Evolutionary conservation across 441 rosid species (phyloP).

Genomic region (Hura crepitans): DNA sequence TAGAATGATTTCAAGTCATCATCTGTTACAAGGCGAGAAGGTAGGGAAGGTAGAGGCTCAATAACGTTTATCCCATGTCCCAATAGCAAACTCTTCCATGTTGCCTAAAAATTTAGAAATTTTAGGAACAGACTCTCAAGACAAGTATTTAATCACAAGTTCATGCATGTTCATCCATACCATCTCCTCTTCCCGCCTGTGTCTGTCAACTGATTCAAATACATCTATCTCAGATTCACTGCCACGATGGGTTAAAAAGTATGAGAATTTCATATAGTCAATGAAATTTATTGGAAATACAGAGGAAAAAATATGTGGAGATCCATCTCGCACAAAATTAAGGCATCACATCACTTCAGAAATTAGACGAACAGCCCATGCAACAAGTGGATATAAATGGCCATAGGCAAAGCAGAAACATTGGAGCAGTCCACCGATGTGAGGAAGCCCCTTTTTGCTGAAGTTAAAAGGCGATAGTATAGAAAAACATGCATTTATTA

Average conservation of each 20-base stretch:
- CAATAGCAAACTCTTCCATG: constrained; percentile 57
- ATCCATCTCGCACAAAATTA: background rate
- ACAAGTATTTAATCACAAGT: constrained; percentile 10
- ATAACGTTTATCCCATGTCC: constrained; percentile 44
- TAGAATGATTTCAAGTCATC: constrained; percentile 63
- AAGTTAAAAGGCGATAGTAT: background rate
- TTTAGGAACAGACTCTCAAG: constrained; percentile 12
- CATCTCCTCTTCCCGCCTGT: constrained; percentile 68
- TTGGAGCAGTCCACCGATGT: background rate
- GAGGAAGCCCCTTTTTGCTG: background rate
- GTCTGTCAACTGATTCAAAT: constrained; percentile 76
- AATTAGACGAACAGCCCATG: background rate
- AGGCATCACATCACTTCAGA: background rate
- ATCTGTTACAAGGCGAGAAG: constrained; percentile 84
- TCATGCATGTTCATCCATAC: constrained; percentile 38
- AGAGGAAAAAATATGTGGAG: background rate
- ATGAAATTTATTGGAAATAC: constrained; percentile 3
- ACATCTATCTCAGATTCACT: constrained; percentile 89
- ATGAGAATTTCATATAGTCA: constrained; percentile 8
- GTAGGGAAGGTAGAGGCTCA: constrained; percentile 50
- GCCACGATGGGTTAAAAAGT: constrained; percentile 24
- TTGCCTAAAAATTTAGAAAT: constrained; percentile 47
- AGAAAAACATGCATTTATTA: background rate
- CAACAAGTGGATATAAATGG: background rate
- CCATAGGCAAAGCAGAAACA: constrained; percentile 1